These are phyloP conservation scores for Lophiostoma macrostomum DNA, from an alignment of 495 filamentous ascomycete genomes.

Conservation along the genomic window DNA sequence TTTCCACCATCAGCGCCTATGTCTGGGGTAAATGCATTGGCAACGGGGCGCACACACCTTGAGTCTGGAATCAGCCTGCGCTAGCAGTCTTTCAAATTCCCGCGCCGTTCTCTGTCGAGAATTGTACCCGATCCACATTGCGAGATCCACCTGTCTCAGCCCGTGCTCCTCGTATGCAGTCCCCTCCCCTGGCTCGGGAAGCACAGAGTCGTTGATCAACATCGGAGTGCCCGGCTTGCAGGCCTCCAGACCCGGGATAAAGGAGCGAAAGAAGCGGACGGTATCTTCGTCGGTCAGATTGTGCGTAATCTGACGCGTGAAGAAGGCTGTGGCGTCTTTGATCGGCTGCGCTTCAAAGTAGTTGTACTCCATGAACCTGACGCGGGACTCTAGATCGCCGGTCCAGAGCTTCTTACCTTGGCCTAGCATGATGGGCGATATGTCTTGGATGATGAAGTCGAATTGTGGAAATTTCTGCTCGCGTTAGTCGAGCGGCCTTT, in stretches of 20 bases:
- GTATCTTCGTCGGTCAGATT: slow-evolving; percentile 34
- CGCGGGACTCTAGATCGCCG: slow-evolving; percentile 19
- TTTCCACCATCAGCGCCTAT: too few relatives aligned
- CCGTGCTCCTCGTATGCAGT: background rate
- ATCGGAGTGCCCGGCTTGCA: slow-evolving; percentile 33
- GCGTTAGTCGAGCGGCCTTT: background rate
- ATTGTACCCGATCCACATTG: slow-evolving; percentile 35
- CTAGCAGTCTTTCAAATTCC: slow-evolving; percentile 37
- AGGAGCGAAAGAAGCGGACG: slow-evolving; percentile 31
- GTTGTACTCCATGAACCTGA: slow-evolving; percentile 32
- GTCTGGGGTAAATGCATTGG: too few relatives aligned
- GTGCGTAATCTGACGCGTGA: slow-evolving; percentile 39
- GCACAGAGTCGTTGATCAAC: slow-evolving; percentile 40
- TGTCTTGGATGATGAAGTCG: slow-evolving; percentile 36
- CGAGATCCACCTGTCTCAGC: slow-evolving; percentile 31
- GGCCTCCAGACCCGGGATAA: slow-evolving; percentile 36
- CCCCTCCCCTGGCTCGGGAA: slow-evolving; percentile 25
- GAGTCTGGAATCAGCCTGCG: slow-evolving; percentile 36
- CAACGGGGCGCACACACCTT: too few relatives aligned
- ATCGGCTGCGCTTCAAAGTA: slow-evolving; percentile 41
- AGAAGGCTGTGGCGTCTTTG: slow-evolving; percentile 26
- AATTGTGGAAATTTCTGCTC: slow-evolving; percentile 33
- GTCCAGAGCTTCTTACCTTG: slow-evolving; percentile 17
- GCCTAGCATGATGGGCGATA: slow-evolving; percentile 26
- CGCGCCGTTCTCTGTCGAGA: slow-evolving; percentile 39